Evolutionary conservation across 2,329 filamentous ascomycete genomes (phyloP).

Genomic region (Basipetospora chlamydospora): DNA sequence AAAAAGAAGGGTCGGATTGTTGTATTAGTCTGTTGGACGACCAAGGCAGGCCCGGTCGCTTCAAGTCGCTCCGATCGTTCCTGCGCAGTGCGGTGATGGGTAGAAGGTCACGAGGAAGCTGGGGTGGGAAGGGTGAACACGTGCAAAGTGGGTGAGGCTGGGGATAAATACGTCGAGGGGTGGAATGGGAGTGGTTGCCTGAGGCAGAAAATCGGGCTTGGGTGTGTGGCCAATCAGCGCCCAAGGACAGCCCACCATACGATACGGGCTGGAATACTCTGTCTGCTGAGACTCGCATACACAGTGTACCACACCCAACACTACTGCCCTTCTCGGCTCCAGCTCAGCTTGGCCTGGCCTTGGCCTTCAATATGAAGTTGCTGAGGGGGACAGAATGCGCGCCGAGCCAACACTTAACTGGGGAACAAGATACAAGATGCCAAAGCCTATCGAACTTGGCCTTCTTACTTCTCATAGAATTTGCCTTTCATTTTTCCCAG

Average conservation of each 20-base stretch:
- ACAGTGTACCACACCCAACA: neutral
- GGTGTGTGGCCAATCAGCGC: slow-evolving; percentile 6
- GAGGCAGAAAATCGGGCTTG: neutral
- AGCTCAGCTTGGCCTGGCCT: neutral
- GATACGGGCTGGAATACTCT: neutral
- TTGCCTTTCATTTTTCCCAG: no score
- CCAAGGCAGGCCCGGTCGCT: no score
- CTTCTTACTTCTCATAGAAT: no score
- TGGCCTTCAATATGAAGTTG: neutral
- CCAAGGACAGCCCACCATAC: slow-evolving; percentile 2
- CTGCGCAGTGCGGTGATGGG: no score
- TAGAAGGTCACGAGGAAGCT: slow-evolving; percentile 25
- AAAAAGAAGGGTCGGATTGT: neutral
- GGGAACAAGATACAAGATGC: no score
- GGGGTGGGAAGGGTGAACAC: slow-evolving; percentile 23
- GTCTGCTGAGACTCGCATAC: neutral
- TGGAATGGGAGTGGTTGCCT: neutral
- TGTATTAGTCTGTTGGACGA: slow-evolving; percentile 1
- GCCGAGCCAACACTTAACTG: no score
- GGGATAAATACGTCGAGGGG: slow-evolving; percentile 17
- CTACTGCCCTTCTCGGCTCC: neutral
- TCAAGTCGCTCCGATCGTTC: no score
- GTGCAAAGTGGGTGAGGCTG: slow-evolving; percentile 23
- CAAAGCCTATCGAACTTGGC: no score
- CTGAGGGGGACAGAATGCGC: no score